Evolutionary conservation across 2,329 filamentous ascomycete genomes (phyloP).

Genomic region (Colletotrichum musae): DNA sequence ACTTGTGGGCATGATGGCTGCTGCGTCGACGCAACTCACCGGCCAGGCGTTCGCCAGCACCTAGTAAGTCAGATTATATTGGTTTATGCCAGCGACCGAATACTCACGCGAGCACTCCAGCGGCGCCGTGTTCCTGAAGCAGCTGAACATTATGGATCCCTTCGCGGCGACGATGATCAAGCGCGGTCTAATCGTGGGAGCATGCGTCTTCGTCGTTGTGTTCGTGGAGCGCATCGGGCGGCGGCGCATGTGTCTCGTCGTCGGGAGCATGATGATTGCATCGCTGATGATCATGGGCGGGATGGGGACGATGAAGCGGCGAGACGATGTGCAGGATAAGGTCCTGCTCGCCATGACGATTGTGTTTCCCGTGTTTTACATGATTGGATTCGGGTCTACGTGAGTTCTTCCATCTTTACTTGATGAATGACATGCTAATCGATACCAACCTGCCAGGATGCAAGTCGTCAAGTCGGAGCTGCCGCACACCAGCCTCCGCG

Average conservation of each 20-base stretch:
- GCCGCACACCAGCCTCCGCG: slow-evolving; percentile 30
- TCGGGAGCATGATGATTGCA: not conserved
- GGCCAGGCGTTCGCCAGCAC: slow-evolving; percentile 48
- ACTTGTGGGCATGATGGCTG: slow-evolving; percentile 38
- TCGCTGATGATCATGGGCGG: too few species aligned
- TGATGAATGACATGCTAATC: slow-evolving; percentile 6
- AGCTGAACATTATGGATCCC: slow-evolving; percentile 47
- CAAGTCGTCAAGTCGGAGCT: slow-evolving; percentile 14
- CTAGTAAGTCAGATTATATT: slow-evolving; percentile 38
- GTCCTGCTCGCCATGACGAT: too few species aligned
- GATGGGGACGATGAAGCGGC: too few species aligned
- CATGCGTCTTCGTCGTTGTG: slow-evolving; percentile 38
- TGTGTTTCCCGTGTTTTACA: too few species aligned
- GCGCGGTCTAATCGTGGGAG: slow-evolving; percentile 41
- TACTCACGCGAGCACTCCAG: too few species aligned
- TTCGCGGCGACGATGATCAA: slow-evolving; percentile 44
- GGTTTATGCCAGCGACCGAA: too few species aligned
- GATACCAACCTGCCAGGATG: slow-evolving; percentile 7
- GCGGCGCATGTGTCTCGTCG: not conserved
- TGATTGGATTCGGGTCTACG: too few species aligned
- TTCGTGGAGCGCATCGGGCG: slow-evolving; percentile 44
- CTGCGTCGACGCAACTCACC: slow-evolving; percentile 48
- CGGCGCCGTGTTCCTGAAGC: slow-evolving; percentile 49
- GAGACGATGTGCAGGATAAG: too few species aligned
- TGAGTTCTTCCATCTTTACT: not conserved